These are phyloP conservation scores for Cladosporium phlei DNA, from an alignment of 2,329 filamentous ascomycete genomes.

Conservation along the genomic window DNA sequence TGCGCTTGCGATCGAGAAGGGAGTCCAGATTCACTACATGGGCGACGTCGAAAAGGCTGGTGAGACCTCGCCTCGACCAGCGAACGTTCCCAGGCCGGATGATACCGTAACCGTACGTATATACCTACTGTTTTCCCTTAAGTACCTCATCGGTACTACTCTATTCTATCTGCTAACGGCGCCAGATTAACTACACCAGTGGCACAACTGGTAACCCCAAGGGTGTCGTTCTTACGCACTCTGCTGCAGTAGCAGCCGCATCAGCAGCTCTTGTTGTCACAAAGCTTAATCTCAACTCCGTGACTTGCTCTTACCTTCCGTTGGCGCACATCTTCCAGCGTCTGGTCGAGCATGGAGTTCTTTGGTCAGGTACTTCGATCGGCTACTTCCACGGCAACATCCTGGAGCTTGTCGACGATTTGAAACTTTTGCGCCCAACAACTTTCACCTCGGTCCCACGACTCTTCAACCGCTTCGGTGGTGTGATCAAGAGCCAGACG, in stretches of 20 bases:
- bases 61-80: constrained; percentile 61
- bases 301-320: constrained; percentile 81
- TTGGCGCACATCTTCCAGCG: constrained; percentile 92
- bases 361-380: constrained; percentile 68
- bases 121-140: too few species aligned
- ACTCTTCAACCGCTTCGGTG: constrained; percentile 84
- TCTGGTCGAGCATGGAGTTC: constrained; percentile 68
- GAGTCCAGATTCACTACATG: constrained; percentile 75
- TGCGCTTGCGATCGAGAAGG: constrained; percentile 66
- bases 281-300: constrained; percentile 54
- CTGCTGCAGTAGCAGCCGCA: constrained; percentile 70
- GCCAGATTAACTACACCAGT: constrained; percentile 90
- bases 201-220: constrained; percentile 80
- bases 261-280: constrained; percentile 55
- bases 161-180: too few species aligned
- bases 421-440: constrained; percentile 81
- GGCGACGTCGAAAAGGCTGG: constrained; percentile 78
- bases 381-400: constrained; percentile 96
- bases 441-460: constrained; percentile 84
- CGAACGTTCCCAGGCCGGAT: constrained; percentile 65
- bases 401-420: constrained; percentile 76
- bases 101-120: constrained; percentile 81
- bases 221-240: constrained; percentile 77
- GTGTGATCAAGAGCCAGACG: constrained; percentile 73
- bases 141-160: too few species aligned